phyloP scores from a whole-genome alignment of 805 yeast species.

The Monosporozyma siamensis region DNA sequence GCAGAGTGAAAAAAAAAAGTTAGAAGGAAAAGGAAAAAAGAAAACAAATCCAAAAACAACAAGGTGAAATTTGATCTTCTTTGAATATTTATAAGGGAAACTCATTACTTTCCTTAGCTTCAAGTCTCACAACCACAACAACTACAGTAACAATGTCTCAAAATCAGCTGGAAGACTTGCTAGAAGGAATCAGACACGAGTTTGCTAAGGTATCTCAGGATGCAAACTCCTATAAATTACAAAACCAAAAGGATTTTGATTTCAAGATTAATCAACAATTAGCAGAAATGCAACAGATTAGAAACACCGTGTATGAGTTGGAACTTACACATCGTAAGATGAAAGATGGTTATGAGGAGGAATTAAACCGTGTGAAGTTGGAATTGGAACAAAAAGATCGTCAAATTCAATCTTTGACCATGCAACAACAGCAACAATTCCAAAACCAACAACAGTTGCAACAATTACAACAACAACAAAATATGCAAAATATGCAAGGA shows the following conservation, averaged over 20 bases:
- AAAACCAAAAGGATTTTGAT: slow-evolving; percentile 81
- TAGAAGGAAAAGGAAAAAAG: too few species aligned
- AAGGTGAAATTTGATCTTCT: too few species aligned
- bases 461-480: slow-evolving; percentile 15
- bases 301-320: slow-evolving; percentile 86
- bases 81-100: too few species aligned
- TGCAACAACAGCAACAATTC: slow-evolving; percentile 20
- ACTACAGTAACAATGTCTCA: slow-evolving; percentile 13
- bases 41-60: too few species aligned
- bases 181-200: slow-evolving; percentile 88
- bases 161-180: slow-evolving; percentile 55
- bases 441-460: slow-evolving; percentile 14
- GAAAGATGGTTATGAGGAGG: slow-evolving; percentile 93
- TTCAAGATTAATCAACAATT: slow-evolving; percentile 83
- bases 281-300: slow-evolving; percentile 84
- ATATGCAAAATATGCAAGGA: slow-evolving; percentile 12
- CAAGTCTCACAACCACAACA: too few species aligned
- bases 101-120: too few species aligned
- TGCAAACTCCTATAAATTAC: slow-evolving; percentile 76
- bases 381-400: slow-evolving; percentile 79
- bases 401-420: slow-evolving; percentile 32
- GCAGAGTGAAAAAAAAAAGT: too few species aligned
- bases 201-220: slow-evolving; percentile 78
- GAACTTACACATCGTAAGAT: slow-evolving; percentile 90
- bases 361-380: slow-evolving; percentile 71